Conservation (phyloP, 2,329 filamentous ascomycete species). For the Arthrobotrys pseudoclavata region DNA sequence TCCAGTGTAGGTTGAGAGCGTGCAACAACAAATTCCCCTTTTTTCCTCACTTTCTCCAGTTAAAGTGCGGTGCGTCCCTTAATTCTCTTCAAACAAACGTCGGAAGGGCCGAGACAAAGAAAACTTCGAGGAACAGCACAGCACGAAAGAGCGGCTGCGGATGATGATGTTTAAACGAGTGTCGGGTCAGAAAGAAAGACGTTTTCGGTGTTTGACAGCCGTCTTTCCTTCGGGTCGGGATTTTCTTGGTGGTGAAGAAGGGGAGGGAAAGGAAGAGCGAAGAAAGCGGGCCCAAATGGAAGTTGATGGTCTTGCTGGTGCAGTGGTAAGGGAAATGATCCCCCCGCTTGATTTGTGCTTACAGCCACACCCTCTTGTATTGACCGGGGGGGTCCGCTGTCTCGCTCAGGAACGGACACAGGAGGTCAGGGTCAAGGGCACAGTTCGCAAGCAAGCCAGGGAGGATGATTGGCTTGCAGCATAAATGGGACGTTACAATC, state of each 20-base stretch:
- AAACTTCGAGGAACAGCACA: conserved; percentile 20
- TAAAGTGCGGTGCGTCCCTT: conserved; percentile 12
- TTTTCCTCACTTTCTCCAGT: conserved; percentile 16
- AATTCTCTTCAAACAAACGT: conserved; percentile 26
- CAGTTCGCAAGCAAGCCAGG: conserved; percentile 6
- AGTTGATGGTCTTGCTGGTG: conserved; percentile 32
- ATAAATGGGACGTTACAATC: conserved; percentile 42
- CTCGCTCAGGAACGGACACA: conserved; percentile 49
- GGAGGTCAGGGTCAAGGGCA: conserved; percentile 22
- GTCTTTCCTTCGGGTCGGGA: conserved; percentile 51
- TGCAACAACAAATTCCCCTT: conserved; percentile 42
- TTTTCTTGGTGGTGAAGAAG: conserved; percentile 46
- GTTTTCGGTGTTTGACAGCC: conserved; percentile 35
- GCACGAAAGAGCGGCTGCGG: neutral
- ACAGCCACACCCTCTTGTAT: conserved; percentile 54
- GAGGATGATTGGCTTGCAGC: conserved; percentile 55
- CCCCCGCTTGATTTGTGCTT: conserved; percentile 36
- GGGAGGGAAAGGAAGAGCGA: conserved; percentile 44
- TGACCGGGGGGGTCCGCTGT: conserved; percentile 39
- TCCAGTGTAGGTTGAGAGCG: conserved; percentile 8
- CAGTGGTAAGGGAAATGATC: conserved; percentile 54
- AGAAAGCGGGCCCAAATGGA: conserved; percentile 49
- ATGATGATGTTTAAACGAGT: conserved; percentile 48
- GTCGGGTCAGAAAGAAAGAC: conserved; percentile 50
- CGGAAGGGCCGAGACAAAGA: conserved; percentile 34